Evolutionary conservation across 805 yeast genomes (phyloP).

Genomic region (Saccharomycopsis amapae): DNA sequence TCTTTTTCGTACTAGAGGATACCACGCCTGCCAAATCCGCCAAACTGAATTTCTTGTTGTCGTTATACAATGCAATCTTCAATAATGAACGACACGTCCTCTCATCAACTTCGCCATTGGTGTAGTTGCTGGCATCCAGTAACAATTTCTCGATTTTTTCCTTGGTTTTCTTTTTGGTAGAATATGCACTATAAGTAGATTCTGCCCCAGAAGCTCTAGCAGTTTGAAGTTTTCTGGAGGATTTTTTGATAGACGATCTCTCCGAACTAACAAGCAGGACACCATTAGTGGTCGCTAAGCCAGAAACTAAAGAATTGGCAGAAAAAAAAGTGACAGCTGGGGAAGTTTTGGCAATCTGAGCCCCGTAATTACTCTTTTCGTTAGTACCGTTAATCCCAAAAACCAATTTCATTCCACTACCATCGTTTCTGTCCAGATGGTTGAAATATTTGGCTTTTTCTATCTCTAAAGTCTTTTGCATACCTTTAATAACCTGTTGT

Average conservation of each 20-base stretch:
- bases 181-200: not conserved
- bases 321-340: not conserved
- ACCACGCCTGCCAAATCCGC: slow-evolving; percentile 91
- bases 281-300: slow-evolving; percentile 18
- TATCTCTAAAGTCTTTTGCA: too few species aligned
- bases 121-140: slow-evolving; percentile 3
- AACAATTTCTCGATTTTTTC: slow-evolving; percentile 22
- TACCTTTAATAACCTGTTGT: too few species aligned
- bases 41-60: slow-evolving; percentile 92
- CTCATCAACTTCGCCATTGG: slow-evolving; percentile 62
- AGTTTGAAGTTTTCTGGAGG: not conserved
- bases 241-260: too few species aligned
- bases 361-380: not conserved
- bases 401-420: too few species aligned
- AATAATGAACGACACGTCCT: slow-evolving; percentile 75
- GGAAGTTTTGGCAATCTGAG: not conserved
- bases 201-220: not conserved
- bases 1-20: slow-evolving; percentile 60
- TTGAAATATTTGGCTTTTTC: too few species aligned
- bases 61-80: slow-evolving; percentile 80
- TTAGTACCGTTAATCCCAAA: too few species aligned
- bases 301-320: slow-evolving; percentile 21
- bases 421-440: too few species aligned
- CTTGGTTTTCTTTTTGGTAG: slow-evolving; percentile 1
- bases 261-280: not conserved